Evolutionary conservation across 2,329 filamentous ascomycete genomes (phyloP).

Genomic region (Cadophora gregata): DNA sequence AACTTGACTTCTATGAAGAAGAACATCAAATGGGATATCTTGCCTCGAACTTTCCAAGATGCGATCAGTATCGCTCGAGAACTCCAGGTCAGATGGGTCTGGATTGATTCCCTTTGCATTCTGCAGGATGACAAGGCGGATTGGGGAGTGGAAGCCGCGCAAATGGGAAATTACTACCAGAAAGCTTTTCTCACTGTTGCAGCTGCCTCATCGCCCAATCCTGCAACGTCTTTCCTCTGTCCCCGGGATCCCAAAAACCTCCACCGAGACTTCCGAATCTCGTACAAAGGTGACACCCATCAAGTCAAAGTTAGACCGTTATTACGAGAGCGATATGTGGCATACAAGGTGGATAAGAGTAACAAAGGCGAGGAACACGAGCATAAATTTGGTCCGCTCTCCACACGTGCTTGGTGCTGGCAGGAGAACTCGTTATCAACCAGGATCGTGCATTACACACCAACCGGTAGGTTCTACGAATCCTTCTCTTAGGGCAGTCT

Average conservation of each 20-base stretch:
- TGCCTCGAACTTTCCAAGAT: constrained; percentile 10
- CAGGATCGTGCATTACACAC: constrained; percentile 3
- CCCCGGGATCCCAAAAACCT: neutral
- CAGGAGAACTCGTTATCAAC: constrained; percentile 6
- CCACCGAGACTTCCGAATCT: neutral
- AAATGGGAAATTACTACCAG: constrained; percentile 8
- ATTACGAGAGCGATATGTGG: constrained; percentile 1
- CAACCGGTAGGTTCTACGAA: neutral
- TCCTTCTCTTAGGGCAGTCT: no score
- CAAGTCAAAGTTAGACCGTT: neutral
- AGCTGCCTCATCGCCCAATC: neutral
- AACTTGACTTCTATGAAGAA: neutral
- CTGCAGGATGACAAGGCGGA: constrained; percentile 12
- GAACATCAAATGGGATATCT: constrained; percentile 1
- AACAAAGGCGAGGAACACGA: neutral
- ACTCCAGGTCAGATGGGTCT: constrained; percentile 2
- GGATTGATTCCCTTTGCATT: constrained; percentile 21
- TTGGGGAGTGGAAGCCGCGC: constrained; percentile 5
- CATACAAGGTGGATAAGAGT: neutral
- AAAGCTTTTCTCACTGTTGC: constrained; percentile 9
- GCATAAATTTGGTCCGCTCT: neutral
- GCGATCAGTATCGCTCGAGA: constrained; percentile 1
- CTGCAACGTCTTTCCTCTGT: neutral
- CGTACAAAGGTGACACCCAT: neutral
- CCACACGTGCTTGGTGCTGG: constrained; percentile 4